Conservation (phyloP, 257 asterid species). For the Scutellaria minor region DNA sequence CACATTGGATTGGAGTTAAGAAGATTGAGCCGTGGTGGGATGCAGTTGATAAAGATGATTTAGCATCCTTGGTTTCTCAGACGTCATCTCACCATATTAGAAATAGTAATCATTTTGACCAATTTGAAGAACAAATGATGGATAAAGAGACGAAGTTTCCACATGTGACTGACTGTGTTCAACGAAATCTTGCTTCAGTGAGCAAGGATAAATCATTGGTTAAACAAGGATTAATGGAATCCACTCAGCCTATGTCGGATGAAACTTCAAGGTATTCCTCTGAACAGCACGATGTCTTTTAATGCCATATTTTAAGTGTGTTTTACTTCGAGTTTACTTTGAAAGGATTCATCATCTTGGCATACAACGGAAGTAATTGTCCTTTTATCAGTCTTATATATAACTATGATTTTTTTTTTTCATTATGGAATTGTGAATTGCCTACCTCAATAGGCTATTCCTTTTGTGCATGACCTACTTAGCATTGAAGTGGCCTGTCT, state of each 20-base stretch:
- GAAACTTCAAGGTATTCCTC: conserved; percentile 54
- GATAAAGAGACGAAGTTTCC: conserved; percentile 33
- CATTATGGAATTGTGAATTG: not conserved
- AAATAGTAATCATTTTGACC: conserved; percentile 33
- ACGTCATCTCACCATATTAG: conserved; percentile 37
- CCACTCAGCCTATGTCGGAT: conserved; percentile 39
- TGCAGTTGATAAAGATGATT: conserved; percentile 49
- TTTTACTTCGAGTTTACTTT: not conserved
- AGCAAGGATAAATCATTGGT: conserved; percentile 29
- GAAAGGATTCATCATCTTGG: conserved; percentile 4
- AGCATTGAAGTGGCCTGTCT: not conserved
- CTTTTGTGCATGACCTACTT: not conserved
- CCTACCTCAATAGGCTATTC: not conserved
- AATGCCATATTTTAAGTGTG: not conserved
- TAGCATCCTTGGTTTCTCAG: conserved; percentile 47
- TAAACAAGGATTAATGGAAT: conserved; percentile 35
- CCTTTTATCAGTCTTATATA: not conserved
- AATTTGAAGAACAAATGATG: conserved; percentile 29
- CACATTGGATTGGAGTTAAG: conserved; percentile 54
- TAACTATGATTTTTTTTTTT: not conserved
- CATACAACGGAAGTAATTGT: not conserved
- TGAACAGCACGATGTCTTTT: conserved; percentile 15
- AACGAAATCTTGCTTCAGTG: conserved; percentile 37
- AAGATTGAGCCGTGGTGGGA: conserved; percentile 73
- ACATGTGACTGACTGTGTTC: conserved; percentile 22